Evolutionary conservation across 2,329 filamentous ascomycete genomes (phyloP).

Genomic region (Sporothrix variecibatus): DNA sequence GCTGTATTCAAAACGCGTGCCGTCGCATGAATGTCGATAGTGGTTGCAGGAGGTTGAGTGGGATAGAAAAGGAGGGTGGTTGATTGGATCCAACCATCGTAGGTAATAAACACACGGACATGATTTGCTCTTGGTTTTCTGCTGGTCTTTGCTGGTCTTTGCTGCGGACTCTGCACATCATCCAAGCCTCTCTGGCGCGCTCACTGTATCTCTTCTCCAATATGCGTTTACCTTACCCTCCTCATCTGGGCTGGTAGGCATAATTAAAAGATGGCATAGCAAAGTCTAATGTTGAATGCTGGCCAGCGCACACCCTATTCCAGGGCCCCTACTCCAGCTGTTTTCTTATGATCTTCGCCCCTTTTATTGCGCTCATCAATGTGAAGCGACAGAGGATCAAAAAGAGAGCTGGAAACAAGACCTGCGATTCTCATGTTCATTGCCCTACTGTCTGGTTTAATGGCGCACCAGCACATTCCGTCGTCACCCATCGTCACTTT

Average conservation of each 20-base stretch:
- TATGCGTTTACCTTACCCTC: background rate
- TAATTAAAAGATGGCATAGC: background rate
- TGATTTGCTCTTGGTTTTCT: background rate
- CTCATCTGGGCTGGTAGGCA: slow-evolving; percentile 7
- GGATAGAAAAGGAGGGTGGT: background rate
- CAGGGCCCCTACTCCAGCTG: background rate
- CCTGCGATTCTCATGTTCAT: background rate
- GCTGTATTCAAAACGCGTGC: slow-evolving; percentile 15
- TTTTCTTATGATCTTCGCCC: too few species aligned
- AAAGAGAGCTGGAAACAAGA: background rate
- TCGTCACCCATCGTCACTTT: background rate
- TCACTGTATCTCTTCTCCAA: background rate
- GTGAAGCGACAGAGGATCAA: background rate
- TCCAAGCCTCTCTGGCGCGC: background rate
- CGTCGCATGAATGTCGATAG: slow-evolving; percentile 17
- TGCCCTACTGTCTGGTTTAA: background rate
- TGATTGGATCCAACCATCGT: background rate
- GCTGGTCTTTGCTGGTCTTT: too few species aligned
- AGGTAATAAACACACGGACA: background rate
- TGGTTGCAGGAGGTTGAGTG: background rate
- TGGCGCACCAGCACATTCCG: background rate
- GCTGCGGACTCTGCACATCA: background rate
- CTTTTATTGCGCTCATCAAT: background rate
- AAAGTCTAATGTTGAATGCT: background rate
- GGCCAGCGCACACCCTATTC: too few species aligned